These are phyloP conservation scores for Psilocybe azurescens DNA, from an alignment of 768 basidiomycete species.

Conservation along the genomic window DNA sequence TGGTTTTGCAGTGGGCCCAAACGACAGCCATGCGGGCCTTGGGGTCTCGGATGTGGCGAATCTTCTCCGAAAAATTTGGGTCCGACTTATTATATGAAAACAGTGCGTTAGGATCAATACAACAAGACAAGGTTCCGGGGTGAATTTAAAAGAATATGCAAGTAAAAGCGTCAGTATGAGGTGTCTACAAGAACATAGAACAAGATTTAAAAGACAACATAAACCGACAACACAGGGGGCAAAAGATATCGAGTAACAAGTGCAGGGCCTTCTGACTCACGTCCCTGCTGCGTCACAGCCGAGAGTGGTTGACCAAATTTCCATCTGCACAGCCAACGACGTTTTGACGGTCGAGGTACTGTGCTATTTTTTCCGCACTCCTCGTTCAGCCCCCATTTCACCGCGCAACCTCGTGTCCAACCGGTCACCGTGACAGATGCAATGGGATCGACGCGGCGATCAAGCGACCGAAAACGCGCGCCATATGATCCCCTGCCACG, in stretches of 20 bases:
- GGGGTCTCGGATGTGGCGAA: slow-evolving; percentile 85
- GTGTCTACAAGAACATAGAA: slow-evolving; percentile 40
- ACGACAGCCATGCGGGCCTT: slow-evolving; percentile 88
- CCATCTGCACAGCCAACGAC: slow-evolving; percentile 45
- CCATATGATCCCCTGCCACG: slow-evolving; percentile 61
- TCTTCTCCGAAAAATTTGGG: slow-evolving; percentile 83
- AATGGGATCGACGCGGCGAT: slow-evolving; percentile 80
- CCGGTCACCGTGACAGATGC: slow-evolving; percentile 69
- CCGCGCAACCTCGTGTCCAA: slow-evolving; percentile 89
- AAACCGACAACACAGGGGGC: slow-evolving; percentile 62
- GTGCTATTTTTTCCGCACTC: slow-evolving; percentile 70
- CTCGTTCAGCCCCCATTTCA: slow-evolving; percentile 99
- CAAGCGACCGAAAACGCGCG: slow-evolving; percentile 96
- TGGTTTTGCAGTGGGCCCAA: slow-evolving; percentile 87
- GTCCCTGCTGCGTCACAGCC: slow-evolving; percentile 74
- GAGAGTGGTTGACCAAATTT: slow-evolving; percentile 55
- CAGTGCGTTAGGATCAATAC: slow-evolving; percentile 19
- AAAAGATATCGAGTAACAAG: slow-evolving; percentile 61
- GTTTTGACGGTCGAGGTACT: slow-evolving; percentile 36
- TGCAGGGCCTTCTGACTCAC: slow-evolving; percentile 63
- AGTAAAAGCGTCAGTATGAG: slow-evolving; percentile 70
- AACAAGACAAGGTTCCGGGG: slow-evolving; percentile 16
- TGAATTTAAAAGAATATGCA: slow-evolving; percentile 50
- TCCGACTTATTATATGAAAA: slow-evolving; percentile 68
- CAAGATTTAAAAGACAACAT: slow-evolving; percentile 29